phyloP scores from a whole-genome alignment of 371 early-diverging fungal genomes.

The Syncephalis plumigaleata region DNA sequence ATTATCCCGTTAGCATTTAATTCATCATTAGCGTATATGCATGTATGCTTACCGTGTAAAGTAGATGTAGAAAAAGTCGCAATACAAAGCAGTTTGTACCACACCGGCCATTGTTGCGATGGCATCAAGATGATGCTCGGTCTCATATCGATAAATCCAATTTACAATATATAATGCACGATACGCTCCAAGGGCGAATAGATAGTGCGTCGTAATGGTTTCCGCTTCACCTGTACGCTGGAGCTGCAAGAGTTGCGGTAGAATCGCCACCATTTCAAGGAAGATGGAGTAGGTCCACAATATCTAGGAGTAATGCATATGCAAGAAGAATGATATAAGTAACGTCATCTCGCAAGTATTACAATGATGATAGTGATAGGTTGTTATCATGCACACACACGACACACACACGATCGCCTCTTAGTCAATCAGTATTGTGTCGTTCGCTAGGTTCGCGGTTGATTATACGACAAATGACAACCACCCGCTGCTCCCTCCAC shows the following conservation, averaged over 20 bases:
- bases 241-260: conserved; percentile 96
- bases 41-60: conserved; percentile 23
- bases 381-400: no score
- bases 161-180: conserved; percentile 89
- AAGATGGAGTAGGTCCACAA: conserved; percentile 94
- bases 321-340: conserved; percentile 3
- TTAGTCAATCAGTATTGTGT: no score
- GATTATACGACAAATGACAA: no score
- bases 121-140: conserved; percentile 50
- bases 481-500: no score
- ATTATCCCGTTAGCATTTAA: no score
- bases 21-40: no score
- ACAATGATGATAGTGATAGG: no score
- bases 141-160: conserved; percentile 84
- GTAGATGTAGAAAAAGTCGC: conserved; percentile 97
- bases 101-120: conserved; percentile 74
- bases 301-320: no score
- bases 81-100: conserved; percentile 91
- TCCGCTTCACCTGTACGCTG: conserved; percentile 96
- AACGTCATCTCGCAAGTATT: no score
- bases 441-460: background rate
- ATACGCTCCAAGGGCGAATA: conserved; percentile 96
- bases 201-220: conserved; percentile 94
- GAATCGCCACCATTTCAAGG: conserved; percentile 93
- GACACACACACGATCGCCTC: no score